phyloP scores from a whole-genome alignment of 257 asterid genomes.

The Primulina tabacum region DNA sequence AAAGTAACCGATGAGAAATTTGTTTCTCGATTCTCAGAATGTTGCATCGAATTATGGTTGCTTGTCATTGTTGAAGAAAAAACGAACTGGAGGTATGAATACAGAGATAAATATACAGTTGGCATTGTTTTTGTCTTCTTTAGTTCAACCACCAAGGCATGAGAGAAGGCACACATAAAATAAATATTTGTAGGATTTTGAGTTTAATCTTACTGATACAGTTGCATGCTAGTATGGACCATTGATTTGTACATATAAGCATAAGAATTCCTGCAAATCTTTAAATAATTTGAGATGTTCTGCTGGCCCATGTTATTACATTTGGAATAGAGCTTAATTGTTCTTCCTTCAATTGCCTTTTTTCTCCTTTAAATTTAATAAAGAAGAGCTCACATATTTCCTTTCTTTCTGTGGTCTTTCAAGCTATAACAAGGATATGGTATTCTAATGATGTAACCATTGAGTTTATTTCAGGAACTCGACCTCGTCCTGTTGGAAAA shows the following conservation, averaged over 20 bases:
- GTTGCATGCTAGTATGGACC: slow-evolving; percentile 10
- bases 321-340: background rate
- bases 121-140: background rate
- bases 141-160: slow-evolving; percentile 11
- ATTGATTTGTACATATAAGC: slow-evolving; percentile 3
- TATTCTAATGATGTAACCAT: slow-evolving; percentile 27
- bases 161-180: slow-evolving; percentile 7
- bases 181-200: background rate
- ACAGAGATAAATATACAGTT: slow-evolving; percentile 12
- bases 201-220: slow-evolving; percentile 10
- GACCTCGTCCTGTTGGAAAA: slow-evolving; percentile 85
- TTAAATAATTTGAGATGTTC: background rate
- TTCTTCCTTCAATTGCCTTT: background rate
- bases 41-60: slow-evolving; percentile 52
- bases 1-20: slow-evolving; percentile 47
- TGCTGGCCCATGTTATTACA: background rate
- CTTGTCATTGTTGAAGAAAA: slow-evolving; percentile 67
- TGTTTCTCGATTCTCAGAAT: slow-evolving; percentile 44
- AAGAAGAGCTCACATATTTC: slow-evolving; percentile 8
- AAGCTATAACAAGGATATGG: slow-evolving; percentile 24
- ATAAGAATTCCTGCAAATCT: slow-evolving; percentile 8
- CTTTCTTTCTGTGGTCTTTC: background rate
- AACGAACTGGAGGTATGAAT: slow-evolving; percentile 78
- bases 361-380: background rate
- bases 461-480: slow-evolving; percentile 55